Conservation (phyloP, 1,139 yeast species). For the Eremothecium coryli region DNA sequence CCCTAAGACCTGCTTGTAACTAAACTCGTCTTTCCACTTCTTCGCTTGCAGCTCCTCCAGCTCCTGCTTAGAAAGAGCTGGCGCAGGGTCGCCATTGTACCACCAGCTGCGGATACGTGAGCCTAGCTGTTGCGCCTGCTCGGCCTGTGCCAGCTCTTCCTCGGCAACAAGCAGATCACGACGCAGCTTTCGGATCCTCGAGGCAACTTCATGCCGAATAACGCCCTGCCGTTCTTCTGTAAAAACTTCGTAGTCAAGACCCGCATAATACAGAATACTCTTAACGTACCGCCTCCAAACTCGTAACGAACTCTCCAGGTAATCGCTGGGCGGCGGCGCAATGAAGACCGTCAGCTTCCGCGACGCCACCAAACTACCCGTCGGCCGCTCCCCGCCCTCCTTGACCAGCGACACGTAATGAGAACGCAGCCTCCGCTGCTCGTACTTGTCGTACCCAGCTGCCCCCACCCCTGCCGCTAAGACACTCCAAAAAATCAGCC, state of each 20-base stretch:
- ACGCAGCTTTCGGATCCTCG: slow-evolving; percentile 65
- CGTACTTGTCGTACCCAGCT: slow-evolving; percentile 64
- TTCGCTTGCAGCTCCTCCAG: slow-evolving; percentile 23
- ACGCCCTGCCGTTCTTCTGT: slow-evolving; percentile 78
- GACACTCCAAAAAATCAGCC: slow-evolving; percentile 83
- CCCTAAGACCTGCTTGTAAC: slow-evolving; percentile 51
- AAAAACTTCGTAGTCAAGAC: slow-evolving; percentile 72
- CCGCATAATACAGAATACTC: slow-evolving; percentile 79
- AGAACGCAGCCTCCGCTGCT: slow-evolving; percentile 57
- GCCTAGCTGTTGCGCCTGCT: slow-evolving; percentile 15
- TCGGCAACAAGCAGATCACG: slow-evolving; percentile 31
- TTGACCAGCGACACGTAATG: slow-evolving; percentile 59
- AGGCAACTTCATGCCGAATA: slow-evolving; percentile 73
- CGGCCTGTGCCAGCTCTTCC: slow-evolving; percentile 13
- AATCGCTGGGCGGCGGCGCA: slow-evolving; percentile 96
- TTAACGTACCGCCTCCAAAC: slow-evolving; percentile 75
- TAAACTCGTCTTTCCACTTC: slow-evolving; percentile 38
- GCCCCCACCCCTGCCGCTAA: slow-evolving; percentile 61
- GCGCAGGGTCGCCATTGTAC: slow-evolving; percentile 5
- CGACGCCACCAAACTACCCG: slow-evolving; percentile 46
- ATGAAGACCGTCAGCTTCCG: slow-evolving; percentile 74
- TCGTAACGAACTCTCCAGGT: slow-evolving; percentile 62
- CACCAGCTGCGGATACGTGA: slow-evolving; percentile 1
- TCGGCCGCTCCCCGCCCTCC: slow-evolving; percentile 38
- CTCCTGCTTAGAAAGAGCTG: slow-evolving; percentile 20